phyloP scores from a whole-genome alignment of 768 basidiomycete species.

The Tylopilus vinaceipallidus region DNA sequence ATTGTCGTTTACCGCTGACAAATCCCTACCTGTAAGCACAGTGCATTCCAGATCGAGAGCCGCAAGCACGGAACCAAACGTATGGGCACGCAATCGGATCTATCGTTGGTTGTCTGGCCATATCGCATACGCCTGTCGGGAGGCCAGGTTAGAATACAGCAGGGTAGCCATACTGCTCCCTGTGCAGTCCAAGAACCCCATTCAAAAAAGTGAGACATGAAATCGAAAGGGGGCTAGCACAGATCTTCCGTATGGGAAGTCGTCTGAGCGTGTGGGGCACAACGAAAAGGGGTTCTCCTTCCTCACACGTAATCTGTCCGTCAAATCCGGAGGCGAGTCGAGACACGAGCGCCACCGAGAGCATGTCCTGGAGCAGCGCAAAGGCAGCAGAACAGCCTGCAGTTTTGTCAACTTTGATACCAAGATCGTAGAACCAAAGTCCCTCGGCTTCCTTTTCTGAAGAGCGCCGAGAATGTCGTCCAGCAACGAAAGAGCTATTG shows the following conservation, averaged over 20 bases:
- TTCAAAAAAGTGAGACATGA: constrained; percentile 37
- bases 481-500: constrained; percentile 24
- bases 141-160: constrained; percentile 39
- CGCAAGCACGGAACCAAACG: constrained; percentile 40
- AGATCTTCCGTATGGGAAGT: too few species aligned
- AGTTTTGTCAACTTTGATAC: constrained; percentile 40
- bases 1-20: constrained; percentile 21
- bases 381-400: constrained; percentile 34
- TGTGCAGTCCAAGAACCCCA: constrained; percentile 44
- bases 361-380: constrained; percentile 44
- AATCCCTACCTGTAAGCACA: constrained; percentile 13
- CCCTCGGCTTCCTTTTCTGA: constrained; percentile 2
- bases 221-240: too few species aligned
- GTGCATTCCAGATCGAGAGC: constrained; percentile 49
- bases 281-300: constrained; percentile 5
- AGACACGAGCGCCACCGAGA: too few species aligned
- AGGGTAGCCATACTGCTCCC: constrained; percentile 42
- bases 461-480: constrained; percentile 39
- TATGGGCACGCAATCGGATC: constrained; percentile 15
- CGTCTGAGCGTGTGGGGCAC: constrained; percentile 4
- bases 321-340: too few species aligned
- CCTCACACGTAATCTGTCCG: constrained; percentile 14
- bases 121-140: constrained; percentile 24
- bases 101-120: constrained; percentile 39
- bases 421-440: constrained; percentile 17